Conservation (phyloP, 805 yeast species). For the Komagataella pseudopastoris region DNA sequence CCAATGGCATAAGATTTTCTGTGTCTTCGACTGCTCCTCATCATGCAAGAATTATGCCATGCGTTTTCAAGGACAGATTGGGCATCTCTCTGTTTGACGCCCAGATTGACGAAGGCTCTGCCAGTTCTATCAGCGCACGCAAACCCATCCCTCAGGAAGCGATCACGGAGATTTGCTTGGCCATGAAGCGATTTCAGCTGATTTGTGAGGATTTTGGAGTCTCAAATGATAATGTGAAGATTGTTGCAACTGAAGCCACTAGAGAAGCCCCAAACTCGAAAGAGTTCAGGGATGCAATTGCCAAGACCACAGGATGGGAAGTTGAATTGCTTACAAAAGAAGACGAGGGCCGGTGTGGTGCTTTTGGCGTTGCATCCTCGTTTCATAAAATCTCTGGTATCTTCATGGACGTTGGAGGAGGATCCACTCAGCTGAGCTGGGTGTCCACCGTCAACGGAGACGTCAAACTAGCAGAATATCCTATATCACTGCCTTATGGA, state of each 20-base stretch:
- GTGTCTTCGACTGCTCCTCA: slow-evolving; percentile 56
- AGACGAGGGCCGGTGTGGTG: slow-evolving; percentile 56
- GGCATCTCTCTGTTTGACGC: slow-evolving; percentile 59
- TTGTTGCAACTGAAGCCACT: slow-evolving; percentile 67
- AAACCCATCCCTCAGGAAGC: slow-evolving; percentile 45
- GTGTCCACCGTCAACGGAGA: slow-evolving; percentile 42
- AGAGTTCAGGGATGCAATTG: slow-evolving; percentile 42
- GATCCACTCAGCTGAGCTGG: slow-evolving; percentile 60
- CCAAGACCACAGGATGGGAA: slow-evolving; percentile 51
- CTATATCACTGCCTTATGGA: slow-evolving; percentile 61
- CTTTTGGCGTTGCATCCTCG: slow-evolving; percentile 65
- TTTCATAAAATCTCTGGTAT: slow-evolving; percentile 54
- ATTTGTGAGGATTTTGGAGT: slow-evolving; percentile 71
- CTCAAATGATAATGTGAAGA: slow-evolving; percentile 39
- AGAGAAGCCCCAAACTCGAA: slow-evolving; percentile 54
- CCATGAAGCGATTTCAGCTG: slow-evolving; percentile 53
- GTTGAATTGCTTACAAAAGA: slow-evolving; percentile 45
- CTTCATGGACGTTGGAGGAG: slow-evolving; percentile 66
- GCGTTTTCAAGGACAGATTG: slow-evolving; percentile 61
- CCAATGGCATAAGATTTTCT: slow-evolving; percentile 62
- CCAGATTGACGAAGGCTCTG: slow-evolving; percentile 25
- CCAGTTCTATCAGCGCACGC: slow-evolving; percentile 13
- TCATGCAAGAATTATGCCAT: slow-evolving; percentile 67
- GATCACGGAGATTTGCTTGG: slow-evolving; percentile 43
- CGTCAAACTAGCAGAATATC: slow-evolving; percentile 32